phyloP scores from a whole-genome alignment of 371 early-diverging fungal species.

The Choanephora cucurbitarum region DNA sequence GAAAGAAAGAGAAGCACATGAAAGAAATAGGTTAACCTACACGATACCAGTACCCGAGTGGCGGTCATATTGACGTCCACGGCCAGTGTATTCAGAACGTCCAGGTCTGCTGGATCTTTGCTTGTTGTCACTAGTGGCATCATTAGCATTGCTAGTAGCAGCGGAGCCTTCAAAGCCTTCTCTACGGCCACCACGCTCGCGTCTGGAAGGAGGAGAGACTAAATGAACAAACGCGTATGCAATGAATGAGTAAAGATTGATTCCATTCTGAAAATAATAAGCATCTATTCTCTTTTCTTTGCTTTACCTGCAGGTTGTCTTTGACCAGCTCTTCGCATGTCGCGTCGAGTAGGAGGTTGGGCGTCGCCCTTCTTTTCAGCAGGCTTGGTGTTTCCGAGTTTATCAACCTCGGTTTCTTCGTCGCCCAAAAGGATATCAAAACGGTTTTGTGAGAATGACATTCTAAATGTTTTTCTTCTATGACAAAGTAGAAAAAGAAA shows the following conservation, averaged over 20 bases:
- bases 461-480: constrained; percentile 9
- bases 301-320: constrained; percentile 35
- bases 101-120: constrained; percentile 8
- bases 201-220: constrained; percentile 51
- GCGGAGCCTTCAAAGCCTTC: constrained; percentile 11
- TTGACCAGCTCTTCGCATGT: constrained; percentile 15
- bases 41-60: constrained; percentile 69
- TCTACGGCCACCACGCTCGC: constrained; percentile 26
- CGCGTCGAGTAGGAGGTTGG: constrained; percentile 23
- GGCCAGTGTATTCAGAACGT: constrained; percentile 5
- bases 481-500: constrained; percentile 1
- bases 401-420: constrained; percentile 43
- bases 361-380: constrained; percentile 28
- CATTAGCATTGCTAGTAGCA: not conserved
- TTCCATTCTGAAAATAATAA: not conserved
- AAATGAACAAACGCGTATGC: not conserved
- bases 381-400: constrained; percentile 44
- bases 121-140: not conserved
- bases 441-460: constrained; percentile 39
- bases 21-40: too few species aligned
- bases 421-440: constrained; percentile 40
- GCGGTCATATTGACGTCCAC: constrained; percentile 72
- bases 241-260: too few species aligned
- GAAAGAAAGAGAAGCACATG: too few species aligned
- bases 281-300: too few species aligned